Percentiles rank a stretch among this genome's conserved stretches.
These are phyloP conservation scores for Dentipellis fragilis DNA, from an alignment of 768 basidiomycete species.

Conservation along the genomic window DNA sequence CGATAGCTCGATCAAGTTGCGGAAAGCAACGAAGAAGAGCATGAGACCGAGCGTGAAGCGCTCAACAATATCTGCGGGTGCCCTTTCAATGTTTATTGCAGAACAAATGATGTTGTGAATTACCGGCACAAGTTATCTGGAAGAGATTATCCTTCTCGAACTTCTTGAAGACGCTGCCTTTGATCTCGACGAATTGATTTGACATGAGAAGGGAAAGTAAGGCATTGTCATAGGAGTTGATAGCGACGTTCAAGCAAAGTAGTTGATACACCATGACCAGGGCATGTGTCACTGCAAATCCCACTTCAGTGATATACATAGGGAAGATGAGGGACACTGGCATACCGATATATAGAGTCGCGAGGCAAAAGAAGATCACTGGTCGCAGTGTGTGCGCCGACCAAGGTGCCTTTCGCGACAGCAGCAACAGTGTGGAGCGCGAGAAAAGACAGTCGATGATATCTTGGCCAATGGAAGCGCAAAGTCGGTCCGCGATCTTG, in stretches of 20 bases:
- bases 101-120: neutral
- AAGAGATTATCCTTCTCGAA: conserved; percentile 99
- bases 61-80: conserved; percentile 80
- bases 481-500: conserved; percentile 90
- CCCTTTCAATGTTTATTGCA: neutral
- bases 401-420: conserved; percentile 53
- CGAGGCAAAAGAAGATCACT: conserved; percentile 74
- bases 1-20: conserved; percentile 90
- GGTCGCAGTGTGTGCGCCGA: conserved; percentile 66
- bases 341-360: conserved; percentile 71
- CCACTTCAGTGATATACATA: neutral
- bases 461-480: conserved; percentile 95
- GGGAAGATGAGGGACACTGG: conserved; percentile 14
- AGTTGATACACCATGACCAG: conserved; percentile 96
- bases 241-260: conserved; percentile 90
- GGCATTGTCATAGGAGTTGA: conserved; percentile 96
- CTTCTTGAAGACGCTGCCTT: conserved; percentile 98
- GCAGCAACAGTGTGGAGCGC: conserved; percentile 71
- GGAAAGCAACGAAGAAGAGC: conserved; percentile 83
- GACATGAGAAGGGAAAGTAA: conserved; percentile 89
- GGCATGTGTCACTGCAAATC: conserved; percentile 65
- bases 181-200: conserved; percentile 99
- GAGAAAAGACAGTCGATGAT: conserved; percentile 95
- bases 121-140: conserved; percentile 96
- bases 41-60: conserved; percentile 88